Evolutionary conservation across 768 basidiomycete species (phyloP).

Genomic region (Sistotremastrum niveocremeum): DNA sequence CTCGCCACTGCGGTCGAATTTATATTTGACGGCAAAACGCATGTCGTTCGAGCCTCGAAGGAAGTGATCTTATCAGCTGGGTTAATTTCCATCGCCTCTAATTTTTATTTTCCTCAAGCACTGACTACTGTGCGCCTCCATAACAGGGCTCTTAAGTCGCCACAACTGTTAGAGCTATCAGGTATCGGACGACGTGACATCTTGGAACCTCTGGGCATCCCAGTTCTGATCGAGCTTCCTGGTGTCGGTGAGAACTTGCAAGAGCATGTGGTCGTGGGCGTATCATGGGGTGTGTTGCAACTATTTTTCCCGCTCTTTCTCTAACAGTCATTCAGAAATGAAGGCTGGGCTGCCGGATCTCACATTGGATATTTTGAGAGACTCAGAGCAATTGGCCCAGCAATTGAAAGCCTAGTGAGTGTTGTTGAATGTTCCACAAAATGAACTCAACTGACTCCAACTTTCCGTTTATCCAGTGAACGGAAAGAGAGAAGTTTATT

Average conservation of each 20-base stretch:
- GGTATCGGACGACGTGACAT: constrained; percentile 30
- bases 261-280: constrained; percentile 21
- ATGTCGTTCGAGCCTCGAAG: constrained; percentile 21
- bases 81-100: constrained; percentile 11
- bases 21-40: constrained; percentile 11
- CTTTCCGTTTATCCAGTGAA: constrained; percentile 15
- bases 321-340: not conserved
- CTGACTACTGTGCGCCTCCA: constrained; percentile 1
- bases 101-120: not conserved
- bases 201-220: constrained; percentile 21
- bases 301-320: not conserved
- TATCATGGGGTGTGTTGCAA: constrained; percentile 10
- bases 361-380: too few species aligned
- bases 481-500: constrained; percentile 6
- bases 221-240: constrained; percentile 25
- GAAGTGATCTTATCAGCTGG: constrained; percentile 36
- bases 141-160: constrained; percentile 28
- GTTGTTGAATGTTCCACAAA: too few species aligned
- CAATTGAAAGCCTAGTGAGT: too few species aligned
- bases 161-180: constrained; percentile 35
- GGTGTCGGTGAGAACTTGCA: constrained; percentile 36
- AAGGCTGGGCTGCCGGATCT: too few species aligned
- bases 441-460: constrained; percentile 5
- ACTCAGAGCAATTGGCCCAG: too few species aligned
- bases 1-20: constrained; percentile 26